Evolutionary conservation across 345 rosid genomes (phyloP), one percentile per base, ranked within the genome.

Genomic region (Acer yangbiense): DNA sequence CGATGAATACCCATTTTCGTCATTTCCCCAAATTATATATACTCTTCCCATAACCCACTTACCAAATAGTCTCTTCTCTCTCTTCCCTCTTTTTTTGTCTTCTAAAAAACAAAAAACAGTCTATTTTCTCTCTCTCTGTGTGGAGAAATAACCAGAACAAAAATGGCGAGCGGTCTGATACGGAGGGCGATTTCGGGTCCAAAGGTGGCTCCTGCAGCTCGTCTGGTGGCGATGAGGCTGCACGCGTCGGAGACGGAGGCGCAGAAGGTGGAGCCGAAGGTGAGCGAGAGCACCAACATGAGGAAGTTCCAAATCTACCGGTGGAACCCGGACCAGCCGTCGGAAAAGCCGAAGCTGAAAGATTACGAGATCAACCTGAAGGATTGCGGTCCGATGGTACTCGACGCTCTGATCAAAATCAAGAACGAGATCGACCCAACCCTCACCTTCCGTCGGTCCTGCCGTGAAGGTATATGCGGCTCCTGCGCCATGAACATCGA

Each of bases 401-500:
- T 95, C 48, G 98, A 95, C 75, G 99, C 99, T 20, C 89, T 95
- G 7, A 93, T 95, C 83, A 95, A 95, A 91, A 95, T 95, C 72
- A 95, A 95, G 88, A 95, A 89, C 88, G 99, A 95, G 88, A 88
- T 95, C 82, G 98, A 95, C 69, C 98, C 98, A 0, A 64, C 98
- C 25, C 89, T 95, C 20, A 95, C 99, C 64, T 95, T 95, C 87
- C 92, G 99, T 41, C 89, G 99, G 9, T 95, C 99, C 4, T 95
- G 98, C 86, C 92, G 99, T 3, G 99, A 95, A 82, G 99, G 99
- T 9, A 95, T 95, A 64, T 93, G 98, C 67, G 98, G 99, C 7
- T 95, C 98, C 10, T 92, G 99, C 43, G 97, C 99, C 2, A 95
- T 95, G 99, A 95, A 91, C 82, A 95, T 95, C 44, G 92, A 95